Percentiles rank a stretch among this genome's conserved stretches.
Evolutionary conservation across 2,329 filamentous ascomycete species (phyloP).

Genomic region (Proliferodiscus dingleyae): DNA sequence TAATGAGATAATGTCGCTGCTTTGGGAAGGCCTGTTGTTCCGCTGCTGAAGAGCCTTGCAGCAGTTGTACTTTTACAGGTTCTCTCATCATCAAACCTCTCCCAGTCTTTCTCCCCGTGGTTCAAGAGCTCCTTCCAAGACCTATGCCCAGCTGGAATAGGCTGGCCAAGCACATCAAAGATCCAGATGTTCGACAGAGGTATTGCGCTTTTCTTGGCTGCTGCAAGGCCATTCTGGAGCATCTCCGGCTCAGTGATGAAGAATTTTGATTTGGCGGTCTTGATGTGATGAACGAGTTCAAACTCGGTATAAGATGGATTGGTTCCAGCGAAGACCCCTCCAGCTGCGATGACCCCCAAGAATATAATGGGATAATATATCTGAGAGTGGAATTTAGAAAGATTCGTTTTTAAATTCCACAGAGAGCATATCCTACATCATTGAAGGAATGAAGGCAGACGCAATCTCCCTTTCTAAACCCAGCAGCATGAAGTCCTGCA

Average conservation of each 20-base stretch:
- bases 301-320: conserved; percentile 28
- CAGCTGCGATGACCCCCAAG: conserved; percentile 26
- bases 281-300: conserved; percentile 28
- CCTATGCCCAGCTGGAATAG: conserved; percentile 18
- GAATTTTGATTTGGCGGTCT: conserved; percentile 23
- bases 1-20: conserved; percentile 35
- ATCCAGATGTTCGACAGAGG: conserved; percentile 23
- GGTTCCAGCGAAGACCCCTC: conserved; percentile 24
- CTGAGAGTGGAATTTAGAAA: neutral
- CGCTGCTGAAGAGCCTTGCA: conserved; percentile 41
- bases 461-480: conserved; percentile 27
- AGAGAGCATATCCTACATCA: conserved; percentile 18
- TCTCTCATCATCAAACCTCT: conserved; percentile 22
- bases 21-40: conserved; percentile 55
- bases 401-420: no score
- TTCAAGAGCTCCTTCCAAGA: conserved; percentile 20
- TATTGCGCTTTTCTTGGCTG: conserved; percentile 27
- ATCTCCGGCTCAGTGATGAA: conserved; percentile 26
- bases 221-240: conserved; percentile 15
- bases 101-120: conserved; percentile 25
- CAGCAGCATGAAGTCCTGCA: conserved; percentile 25
- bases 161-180: conserved; percentile 20
- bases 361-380: conserved; percentile 17
- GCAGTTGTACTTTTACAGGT: conserved; percentile 32
- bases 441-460: conserved; percentile 29